A percentile compares a stretch with the other conserved stretches of the same genome.
Conservation (phyloP, 1,284 basidiomycete genomes). For the Pseudozyma thailandica region DNA sequence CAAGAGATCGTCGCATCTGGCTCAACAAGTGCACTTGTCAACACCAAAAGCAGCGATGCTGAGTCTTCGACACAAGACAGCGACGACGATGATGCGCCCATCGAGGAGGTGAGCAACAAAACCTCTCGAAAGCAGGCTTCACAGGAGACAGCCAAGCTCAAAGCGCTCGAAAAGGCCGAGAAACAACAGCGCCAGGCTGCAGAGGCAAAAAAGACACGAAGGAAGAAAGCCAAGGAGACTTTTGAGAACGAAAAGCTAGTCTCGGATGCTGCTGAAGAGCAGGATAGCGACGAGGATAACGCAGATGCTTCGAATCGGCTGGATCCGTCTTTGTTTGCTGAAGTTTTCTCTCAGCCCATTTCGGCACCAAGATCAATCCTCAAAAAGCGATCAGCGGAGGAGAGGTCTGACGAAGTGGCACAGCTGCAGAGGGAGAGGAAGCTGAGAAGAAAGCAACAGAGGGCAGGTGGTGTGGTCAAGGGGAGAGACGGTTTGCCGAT, state of each 20-base stretch:
- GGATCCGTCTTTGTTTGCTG: constrained; percentile 59
- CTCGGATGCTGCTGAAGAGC: not conserved
- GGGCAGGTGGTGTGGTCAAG: constrained; percentile 39
- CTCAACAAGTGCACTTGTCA: not conserved
- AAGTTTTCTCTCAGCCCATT: constrained; percentile 44
- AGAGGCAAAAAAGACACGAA: constrained; percentile 29
- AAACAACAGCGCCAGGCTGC: constrained; percentile 37
- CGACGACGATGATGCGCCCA: constrained; percentile 44
- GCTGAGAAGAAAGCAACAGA: constrained; percentile 30
- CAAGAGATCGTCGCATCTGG: not conserved
- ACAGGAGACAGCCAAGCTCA: constrained; percentile 22
- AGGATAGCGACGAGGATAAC: constrained; percentile 17
- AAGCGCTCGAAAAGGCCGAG: constrained; percentile 37
- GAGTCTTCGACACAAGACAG: constrained; percentile 2
- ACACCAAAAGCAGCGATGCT: not conserved
- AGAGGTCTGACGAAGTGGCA: constrained; percentile 30
- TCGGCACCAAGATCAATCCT: constrained; percentile 45
- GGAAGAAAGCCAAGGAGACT: constrained; percentile 11
- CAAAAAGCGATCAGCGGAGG: constrained; percentile 42
- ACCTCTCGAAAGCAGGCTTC: constrained; percentile 31
- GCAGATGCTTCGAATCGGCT: constrained; percentile 31
- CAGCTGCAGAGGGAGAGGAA: constrained; percentile 16
- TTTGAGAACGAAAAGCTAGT: not conserved
- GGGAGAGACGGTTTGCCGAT: constrained; percentile 58
- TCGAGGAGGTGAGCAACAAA: constrained; percentile 54